Base-by-base conservation (phyloP, 768 basidiomycete species). In the Leccinum longicurvipes region DNA sequence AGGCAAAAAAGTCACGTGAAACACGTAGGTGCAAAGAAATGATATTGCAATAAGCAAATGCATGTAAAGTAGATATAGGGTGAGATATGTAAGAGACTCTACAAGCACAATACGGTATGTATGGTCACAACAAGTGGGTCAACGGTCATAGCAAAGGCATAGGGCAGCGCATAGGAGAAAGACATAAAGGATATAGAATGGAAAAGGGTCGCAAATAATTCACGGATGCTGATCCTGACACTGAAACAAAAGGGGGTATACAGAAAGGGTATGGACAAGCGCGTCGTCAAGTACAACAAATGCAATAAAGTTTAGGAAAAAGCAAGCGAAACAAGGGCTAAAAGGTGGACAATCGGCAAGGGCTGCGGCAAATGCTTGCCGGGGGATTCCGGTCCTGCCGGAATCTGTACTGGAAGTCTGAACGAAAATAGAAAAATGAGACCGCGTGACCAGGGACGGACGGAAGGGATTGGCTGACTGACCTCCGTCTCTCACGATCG, bases 321-420 rank as follows among this genome's bases (percentile, higher is more conserved):
- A 41, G 49, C 15, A 9, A 44, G 41, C 11, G 15, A 47, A 24
- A 25, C 24, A 2, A 15, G 36, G 39, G 39, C 53, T 60, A 87
- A 65, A 89, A 89, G 2, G 87, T 87, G 39, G 87, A 84, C 53
- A 84, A 66, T 36, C 73, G 73, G 55, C 74, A 73, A n/a, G 82
- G 81, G 24, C 76, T 80, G 31, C 75, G 71, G 39, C 77, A 75
- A 8, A 81, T 55, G 24, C 63, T 72, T 14, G 74, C 63, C 7
- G 68, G 31, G n/a, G 77, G 78, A 61, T 80, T 79, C 46, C 75
- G 74, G 56, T 81, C 73, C 63, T 74, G 77, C 46, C 78, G 77
- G 59, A 80, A 81, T 47, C 87, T 80, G 56, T 86, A 84, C 67
- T 85, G 85, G 72, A 89, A 87, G n/a, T 77, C 82, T 81, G 21